phyloP scores from a whole-genome alignment of 495 filamentous ascomycete genomes.

The Diplogelasinospora grovesii region DNA sequence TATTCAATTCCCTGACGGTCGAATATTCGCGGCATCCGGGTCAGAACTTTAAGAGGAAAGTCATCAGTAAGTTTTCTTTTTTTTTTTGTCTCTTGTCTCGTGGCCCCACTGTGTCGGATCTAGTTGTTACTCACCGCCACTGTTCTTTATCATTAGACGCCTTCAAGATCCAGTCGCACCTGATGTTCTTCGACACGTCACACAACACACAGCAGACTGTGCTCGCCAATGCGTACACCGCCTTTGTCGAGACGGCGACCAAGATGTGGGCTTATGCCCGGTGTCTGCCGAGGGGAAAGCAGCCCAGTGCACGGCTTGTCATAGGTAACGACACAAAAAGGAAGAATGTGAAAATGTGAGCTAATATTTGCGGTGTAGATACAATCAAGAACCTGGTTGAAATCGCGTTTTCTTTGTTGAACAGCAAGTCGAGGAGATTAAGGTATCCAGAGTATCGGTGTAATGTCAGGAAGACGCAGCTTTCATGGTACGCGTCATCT shows the following conservation, averaged over 20 bases:
- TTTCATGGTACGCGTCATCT: slow-evolving; percentile 53
- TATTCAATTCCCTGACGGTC: slow-evolving; percentile 67
- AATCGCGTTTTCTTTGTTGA: slow-evolving; percentile 59
- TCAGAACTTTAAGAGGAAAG: slow-evolving; percentile 68
- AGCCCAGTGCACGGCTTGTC: slow-evolving; percentile 48
- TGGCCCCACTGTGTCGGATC: too few relatives aligned
- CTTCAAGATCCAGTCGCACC: slow-evolving; percentile 80
- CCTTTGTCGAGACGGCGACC: slow-evolving; percentile 68
- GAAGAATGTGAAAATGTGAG: not conserved
- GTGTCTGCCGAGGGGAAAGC: slow-evolving; percentile 48
- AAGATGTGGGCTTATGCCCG: slow-evolving; percentile 78
- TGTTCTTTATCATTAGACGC: slow-evolving; percentile 40
- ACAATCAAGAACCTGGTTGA: slow-evolving; percentile 61
- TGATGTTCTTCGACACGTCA: slow-evolving; percentile 81
- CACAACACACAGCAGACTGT: slow-evolving; percentile 68
- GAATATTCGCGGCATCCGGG: slow-evolving; percentile 65
- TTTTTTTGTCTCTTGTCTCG: not conserved
- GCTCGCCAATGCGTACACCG: slow-evolving; percentile 64
- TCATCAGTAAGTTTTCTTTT: slow-evolving; percentile 47
- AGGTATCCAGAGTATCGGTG: slow-evolving; percentile 51
- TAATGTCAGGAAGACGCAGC: slow-evolving; percentile 53
- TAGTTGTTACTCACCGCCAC: slow-evolving; percentile 20
- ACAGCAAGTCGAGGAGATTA: slow-evolving; percentile 42
- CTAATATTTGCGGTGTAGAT: slow-evolving; percentile 27
- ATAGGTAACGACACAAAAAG: slow-evolving; percentile 39